These are phyloP conservation scores for Ceratobasidium papillatum DNA, from an alignment of 1,284 basidiomycete genomes.

Conservation along the genomic window DNA sequence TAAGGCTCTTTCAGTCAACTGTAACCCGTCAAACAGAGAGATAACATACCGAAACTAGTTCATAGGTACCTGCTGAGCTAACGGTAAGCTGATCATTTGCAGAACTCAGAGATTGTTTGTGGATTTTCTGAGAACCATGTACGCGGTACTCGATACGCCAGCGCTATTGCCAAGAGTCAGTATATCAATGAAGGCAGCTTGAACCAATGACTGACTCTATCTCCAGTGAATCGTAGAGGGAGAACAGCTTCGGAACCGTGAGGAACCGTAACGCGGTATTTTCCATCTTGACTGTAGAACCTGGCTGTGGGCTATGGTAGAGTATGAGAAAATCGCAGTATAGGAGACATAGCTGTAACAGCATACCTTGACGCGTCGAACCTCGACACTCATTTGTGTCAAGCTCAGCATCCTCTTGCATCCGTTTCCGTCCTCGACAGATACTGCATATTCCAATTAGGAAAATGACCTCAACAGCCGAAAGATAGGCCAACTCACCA, in stretches of 20 bases:
- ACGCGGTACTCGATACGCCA: slow-evolving; percentile 84
- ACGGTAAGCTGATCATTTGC: slow-evolving; percentile 79
- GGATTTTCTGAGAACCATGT: slow-evolving; percentile 58
- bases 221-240: slow-evolving; percentile 85
- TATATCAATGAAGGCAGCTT: slow-evolving; percentile 26
- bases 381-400: slow-evolving; percentile 85
- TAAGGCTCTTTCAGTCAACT: slow-evolving; percentile 49
- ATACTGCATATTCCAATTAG: slow-evolving; percentile 59
- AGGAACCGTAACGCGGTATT: slow-evolving; percentile 72
- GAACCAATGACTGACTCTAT: slow-evolving; percentile 67
- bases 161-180: slow-evolving; percentile 63
- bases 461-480: slow-evolving; percentile 14
- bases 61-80: slow-evolving; percentile 76
- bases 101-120: slow-evolving; percentile 61
- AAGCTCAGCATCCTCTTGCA: slow-evolving; percentile 83
- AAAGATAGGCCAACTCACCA: slow-evolving; percentile 55
- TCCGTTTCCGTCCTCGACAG: slow-evolving; percentile 87
- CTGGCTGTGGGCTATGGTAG: slow-evolving; percentile 76
- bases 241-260: slow-evolving; percentile 77
- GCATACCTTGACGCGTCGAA: slow-evolving; percentile 80
- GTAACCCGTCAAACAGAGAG: neutral
- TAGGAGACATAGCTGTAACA: slow-evolving; percentile 21
- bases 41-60: slow-evolving; percentile 69
- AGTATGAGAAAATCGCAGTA: neutral
- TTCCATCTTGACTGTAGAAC: slow-evolving; percentile 74